A percentile compares a stretch with the other conserved stretches of the same genome.
Evolutionary conservation across 1,284 basidiomycete species (phyloP).

Genomic region (Sanguinoderma infundibulare): DNA sequence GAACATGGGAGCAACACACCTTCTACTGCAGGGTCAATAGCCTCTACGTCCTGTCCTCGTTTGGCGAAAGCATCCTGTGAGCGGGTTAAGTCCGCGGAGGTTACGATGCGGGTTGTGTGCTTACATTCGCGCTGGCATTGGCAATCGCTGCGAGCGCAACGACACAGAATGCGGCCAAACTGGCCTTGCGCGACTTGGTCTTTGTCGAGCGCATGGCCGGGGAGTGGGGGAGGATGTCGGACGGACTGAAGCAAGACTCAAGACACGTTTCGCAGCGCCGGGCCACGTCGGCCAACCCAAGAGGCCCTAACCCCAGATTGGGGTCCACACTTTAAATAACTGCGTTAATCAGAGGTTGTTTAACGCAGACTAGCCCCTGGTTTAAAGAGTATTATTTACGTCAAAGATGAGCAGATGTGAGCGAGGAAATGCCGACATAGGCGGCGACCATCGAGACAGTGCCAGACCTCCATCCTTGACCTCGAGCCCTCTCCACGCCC

Average conservation of each 20-base stretch:
- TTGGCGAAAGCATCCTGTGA: slow-evolving; percentile 8
- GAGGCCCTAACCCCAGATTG: slow-evolving; percentile 6
- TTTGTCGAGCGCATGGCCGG: slow-evolving; percentile 7
- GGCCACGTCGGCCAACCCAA: slow-evolving; percentile 14
- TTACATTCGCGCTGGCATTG: slow-evolving; percentile 24
- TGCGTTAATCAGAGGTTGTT: neutral
- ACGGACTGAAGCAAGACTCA: neutral
- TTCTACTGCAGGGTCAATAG: slow-evolving; percentile 31
- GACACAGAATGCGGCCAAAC: slow-evolving; percentile 34
- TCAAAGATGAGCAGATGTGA: neutral
- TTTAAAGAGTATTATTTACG: neutral
- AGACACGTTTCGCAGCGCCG: neutral
- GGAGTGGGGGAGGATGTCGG: neutral
- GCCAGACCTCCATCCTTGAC: neutral
- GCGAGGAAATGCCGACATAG: neutral
- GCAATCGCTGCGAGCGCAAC: slow-evolving; percentile 32
- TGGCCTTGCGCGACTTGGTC: slow-evolving; percentile 31
- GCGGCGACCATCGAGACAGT: neutral
- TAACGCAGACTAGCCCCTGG: neutral
- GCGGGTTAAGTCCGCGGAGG: neutral
- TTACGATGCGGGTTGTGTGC: neutral
- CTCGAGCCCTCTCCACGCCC: neutral
- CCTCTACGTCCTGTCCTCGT: slow-evolving; percentile 13
- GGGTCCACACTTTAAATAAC: neutral
- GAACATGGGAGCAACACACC: slow-evolving; percentile 17